phyloP scores from a whole-genome alignment of 495 filamentous ascomycete genomes.

The Hyaloscypha hepaticicola region DNA sequence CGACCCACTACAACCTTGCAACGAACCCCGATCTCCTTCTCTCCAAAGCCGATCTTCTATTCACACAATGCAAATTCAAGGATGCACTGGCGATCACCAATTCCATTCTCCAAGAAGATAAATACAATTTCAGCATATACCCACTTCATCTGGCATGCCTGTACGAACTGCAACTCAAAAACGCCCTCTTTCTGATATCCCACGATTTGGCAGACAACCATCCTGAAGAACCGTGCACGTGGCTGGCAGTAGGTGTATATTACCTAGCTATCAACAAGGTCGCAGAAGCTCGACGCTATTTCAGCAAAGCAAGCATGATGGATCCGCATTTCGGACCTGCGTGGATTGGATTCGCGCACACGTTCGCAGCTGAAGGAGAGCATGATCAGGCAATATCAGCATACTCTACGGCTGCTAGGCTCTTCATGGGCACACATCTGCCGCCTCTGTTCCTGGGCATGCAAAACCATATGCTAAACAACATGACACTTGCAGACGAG shows the following conservation, averaged over 20 bases:
- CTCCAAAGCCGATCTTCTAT: conserved; percentile 86
- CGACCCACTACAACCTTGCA: conserved; percentile 87
- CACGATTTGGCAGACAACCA: conserved; percentile 92
- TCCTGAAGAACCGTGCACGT: conserved; percentile 85
- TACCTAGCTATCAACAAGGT: conserved; percentile 88
- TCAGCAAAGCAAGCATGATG: conserved; percentile 95
- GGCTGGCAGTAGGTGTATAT: conserved; percentile 93
- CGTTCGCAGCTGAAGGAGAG: conserved; percentile 99
- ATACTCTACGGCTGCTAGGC: conserved; percentile 90
- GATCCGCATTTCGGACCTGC: conserved; percentile 97
- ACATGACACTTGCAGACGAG: conserved; percentile 93
- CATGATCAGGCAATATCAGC: conserved; percentile 98
- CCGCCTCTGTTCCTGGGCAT: conserved; percentile 97
- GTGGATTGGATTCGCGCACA: conserved; percentile 99
- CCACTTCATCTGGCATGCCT: conserved; percentile 91
- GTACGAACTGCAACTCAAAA: conserved; percentile 82
- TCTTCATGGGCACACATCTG: conserved; percentile 96
- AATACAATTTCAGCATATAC: conserved; percentile 85
- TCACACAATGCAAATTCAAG: conserved; percentile 91
- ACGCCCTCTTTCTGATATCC: conserved; percentile 87
- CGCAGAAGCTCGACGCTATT: conserved; percentile 90
- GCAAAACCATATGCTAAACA: conserved; percentile 95
- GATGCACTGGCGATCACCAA: conserved; percentile 83
- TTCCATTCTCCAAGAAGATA: conserved; percentile 73
- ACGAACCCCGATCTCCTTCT: conserved; percentile 89